Conservation (phyloP, 768 basidiomycete genomes). For the Thelephora ganbajun region DNA sequence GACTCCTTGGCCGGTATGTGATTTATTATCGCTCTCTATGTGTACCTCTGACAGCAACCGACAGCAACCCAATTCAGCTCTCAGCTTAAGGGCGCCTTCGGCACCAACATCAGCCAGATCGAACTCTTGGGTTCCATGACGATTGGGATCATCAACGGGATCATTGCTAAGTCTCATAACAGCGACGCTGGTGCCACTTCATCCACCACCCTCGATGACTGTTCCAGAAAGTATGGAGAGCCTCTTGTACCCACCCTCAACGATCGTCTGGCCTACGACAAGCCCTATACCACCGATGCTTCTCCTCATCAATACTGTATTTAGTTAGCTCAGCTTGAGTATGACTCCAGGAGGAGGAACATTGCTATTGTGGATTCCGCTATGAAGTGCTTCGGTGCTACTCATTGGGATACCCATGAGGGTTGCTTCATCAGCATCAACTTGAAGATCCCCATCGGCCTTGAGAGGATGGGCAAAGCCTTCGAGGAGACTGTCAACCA, state of each 20-base stretch:
- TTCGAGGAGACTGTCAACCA: constrained; percentile 15
- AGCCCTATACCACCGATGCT: constrained; percentile 17
- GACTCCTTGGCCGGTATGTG: constrained; percentile 13
- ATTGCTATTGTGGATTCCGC: constrained; percentile 17
- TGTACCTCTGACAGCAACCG: constrained; percentile 6
- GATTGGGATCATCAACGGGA: constrained; percentile 12
- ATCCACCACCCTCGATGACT: constrained; percentile 9
- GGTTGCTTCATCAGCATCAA: constrained; percentile 10
- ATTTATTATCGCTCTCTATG: background rate
- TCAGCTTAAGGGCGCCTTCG: constrained; percentile 15
- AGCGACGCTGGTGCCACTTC: constrained; percentile 3
- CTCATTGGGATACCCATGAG: constrained; percentile 20
- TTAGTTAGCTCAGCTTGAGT: constrained; percentile 19
- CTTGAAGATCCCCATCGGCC: constrained; percentile 15
- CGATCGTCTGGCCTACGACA: constrained; percentile 18
- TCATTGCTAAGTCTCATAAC: constrained; percentile 10
- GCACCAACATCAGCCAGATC: constrained; percentile 13
- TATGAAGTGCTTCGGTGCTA: constrained; percentile 20
- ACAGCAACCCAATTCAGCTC: constrained; percentile 18
- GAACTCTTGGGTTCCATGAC: constrained; percentile 12
- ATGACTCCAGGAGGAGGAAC: constrained; percentile 15
- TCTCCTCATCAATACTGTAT: constrained; percentile 14
- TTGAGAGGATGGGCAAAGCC: constrained; percentile 15
- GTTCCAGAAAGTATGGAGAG: constrained; percentile 15
- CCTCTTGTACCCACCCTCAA: constrained; percentile 17